Evolutionary conservation across 176 grass and related monocot genomes (phyloP).

Genomic region (Triticum dicoccoides): DNA sequence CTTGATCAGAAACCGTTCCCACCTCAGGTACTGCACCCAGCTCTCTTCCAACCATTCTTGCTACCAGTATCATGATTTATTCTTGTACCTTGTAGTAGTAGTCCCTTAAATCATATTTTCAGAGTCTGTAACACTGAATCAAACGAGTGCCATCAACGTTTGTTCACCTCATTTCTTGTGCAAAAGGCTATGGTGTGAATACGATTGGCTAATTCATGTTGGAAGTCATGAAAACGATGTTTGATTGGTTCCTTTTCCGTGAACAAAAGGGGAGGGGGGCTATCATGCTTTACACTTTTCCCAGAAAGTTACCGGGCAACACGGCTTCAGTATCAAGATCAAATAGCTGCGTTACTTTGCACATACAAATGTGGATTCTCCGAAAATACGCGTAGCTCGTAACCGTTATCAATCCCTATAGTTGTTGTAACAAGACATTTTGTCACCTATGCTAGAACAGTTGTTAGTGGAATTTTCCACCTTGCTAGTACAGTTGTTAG

Average conservation of each 20-base stretch:
- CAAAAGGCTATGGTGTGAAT: not conserved
- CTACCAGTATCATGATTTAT: not conserved
- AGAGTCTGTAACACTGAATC: constrained; percentile 6
- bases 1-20: not conserved
- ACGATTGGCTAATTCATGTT: not conserved
- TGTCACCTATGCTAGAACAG: not conserved
- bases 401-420: not conserved
- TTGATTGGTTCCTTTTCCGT: not conserved
- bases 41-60: not conserved
- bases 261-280: not conserved
- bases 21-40: constrained; percentile 4
- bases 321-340: constrained; percentile 1
- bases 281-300: not conserved
- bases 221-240: not conserved
- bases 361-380: not conserved
- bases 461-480: not conserved
- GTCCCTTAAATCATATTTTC: not conserved
- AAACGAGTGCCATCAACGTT: not conserved
- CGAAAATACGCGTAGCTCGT: not conserved
- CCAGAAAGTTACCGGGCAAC: not conserved
- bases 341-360: not conserved
- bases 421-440: not conserved
- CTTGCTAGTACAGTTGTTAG: not conserved
- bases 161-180: not conserved
- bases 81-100: not conserved